These are phyloP conservation scores for Hebeloma cylindrosporum DNA, from an alignment of 768 basidiomycete genomes.

Conservation along the genomic window DNA sequence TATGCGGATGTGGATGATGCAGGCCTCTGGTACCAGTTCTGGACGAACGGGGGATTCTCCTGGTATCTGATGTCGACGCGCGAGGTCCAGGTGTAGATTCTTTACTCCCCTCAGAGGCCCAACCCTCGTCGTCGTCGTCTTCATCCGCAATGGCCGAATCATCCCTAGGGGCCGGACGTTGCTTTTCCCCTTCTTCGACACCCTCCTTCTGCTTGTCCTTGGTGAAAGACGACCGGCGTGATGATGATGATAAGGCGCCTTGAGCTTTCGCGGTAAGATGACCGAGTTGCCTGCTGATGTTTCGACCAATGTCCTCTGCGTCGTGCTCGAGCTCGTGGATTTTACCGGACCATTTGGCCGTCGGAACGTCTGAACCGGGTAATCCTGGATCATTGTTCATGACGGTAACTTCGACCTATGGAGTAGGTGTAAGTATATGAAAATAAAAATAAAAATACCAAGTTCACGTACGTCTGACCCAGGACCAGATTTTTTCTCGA, in stretches of 20 bases:
- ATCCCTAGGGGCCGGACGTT: background rate
- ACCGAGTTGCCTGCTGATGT: conserved; percentile 26
- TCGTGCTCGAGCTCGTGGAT: conserved; percentile 22
- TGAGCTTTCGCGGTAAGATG: conserved; percentile 19
- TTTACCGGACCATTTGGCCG: conserved; percentile 23
- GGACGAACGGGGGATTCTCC: conserved; percentile 8
- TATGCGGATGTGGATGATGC: conserved; percentile 6
- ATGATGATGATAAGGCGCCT: conserved; percentile 12
- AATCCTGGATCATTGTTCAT: conserved; percentile 38
- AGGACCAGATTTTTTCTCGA: conserved; percentile 25
- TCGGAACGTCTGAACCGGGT: conserved; percentile 2
- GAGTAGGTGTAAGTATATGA: background rate
- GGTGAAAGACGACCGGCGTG: background rate
- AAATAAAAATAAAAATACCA: background rate
- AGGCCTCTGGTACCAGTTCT: conserved; percentile 2
- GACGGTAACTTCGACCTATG: conserved; percentile 65
- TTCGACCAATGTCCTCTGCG: conserved; percentile 21
- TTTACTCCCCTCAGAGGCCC: conserved; percentile 53
- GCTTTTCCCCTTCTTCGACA: background rate
- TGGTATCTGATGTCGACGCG: background rate
- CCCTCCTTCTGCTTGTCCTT: conserved; percentile 9
- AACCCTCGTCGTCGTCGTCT: conserved; percentile 53
- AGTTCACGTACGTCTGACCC: conserved; percentile 30
- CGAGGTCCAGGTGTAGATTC: background rate
- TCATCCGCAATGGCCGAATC: conserved; percentile 14